Conservation (phyloP, 805 yeast species). For the Wickerhamomyces xylosicus region DNA sequence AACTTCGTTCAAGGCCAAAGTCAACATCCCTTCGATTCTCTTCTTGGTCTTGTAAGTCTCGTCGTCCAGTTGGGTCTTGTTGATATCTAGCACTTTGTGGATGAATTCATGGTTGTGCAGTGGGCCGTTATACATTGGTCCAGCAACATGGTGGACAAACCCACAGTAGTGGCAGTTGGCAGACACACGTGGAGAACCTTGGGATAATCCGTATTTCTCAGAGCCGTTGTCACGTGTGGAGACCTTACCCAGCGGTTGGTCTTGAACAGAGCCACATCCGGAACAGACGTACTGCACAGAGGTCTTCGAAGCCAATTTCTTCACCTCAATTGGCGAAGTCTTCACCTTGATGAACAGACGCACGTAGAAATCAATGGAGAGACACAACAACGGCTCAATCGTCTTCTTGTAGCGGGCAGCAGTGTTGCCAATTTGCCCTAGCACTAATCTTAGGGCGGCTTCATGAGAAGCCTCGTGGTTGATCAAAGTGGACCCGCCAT, state of each 20-base stretch:
- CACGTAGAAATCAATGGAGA: conserved; percentile 89
- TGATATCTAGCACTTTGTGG: conserved; percentile 46
- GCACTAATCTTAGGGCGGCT: conserved; percentile 78
- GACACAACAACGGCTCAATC: conserved; percentile 76
- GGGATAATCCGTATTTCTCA: conserved; percentile 51
- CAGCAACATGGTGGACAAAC: conserved; percentile 65
- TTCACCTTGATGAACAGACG: conserved; percentile 73
- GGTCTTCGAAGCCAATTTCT: conserved; percentile 64
- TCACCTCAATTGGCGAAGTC: conserved; percentile 74
- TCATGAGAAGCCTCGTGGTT: conserved; percentile 81
- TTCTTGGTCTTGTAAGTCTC: conserved; percentile 67
- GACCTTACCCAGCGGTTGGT: conserved; percentile 68
- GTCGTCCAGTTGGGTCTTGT: conserved; percentile 35
- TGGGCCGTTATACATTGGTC: conserved; percentile 93
- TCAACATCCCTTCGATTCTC: conserved; percentile 87
- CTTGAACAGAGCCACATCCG: conserved; percentile 69
- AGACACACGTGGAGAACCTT: conserved; percentile 47
- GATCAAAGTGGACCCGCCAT: conserved; percentile 82
- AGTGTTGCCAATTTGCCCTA: conserved; percentile 62
- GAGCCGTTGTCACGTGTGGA: conserved; percentile 30
- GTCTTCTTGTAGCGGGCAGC: conserved; percentile 87
- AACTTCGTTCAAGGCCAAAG: conserved; percentile 69
- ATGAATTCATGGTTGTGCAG: conserved; percentile 67
- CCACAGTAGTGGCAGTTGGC: conserved; percentile 63
- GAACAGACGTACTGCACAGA: conserved; percentile 77